A percentile compares a stretch with the other conserved stretches of the same genome.
Conservation (phyloP, 495 filamentous ascomycete genomes). For the Annulohypoxylon maeteangense region DNA sequence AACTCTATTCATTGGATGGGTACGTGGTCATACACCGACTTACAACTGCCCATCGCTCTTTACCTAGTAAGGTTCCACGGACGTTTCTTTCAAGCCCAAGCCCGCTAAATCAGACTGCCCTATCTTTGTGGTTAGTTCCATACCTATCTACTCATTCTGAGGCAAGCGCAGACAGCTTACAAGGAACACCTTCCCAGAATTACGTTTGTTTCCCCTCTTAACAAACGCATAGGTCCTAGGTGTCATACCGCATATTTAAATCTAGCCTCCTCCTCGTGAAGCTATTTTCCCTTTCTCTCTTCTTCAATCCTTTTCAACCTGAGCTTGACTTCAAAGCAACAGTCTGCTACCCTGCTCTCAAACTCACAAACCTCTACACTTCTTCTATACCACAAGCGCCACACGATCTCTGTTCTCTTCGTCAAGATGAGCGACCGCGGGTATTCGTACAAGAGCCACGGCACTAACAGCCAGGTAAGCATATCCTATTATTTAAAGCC, state of each 20-base stretch:
- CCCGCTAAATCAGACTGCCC: conserved; percentile 4
- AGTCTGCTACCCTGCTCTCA: neutral
- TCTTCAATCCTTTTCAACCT: neutral
- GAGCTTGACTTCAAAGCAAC: neutral
- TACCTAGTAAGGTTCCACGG: neutral
- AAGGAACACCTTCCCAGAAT: neutral
- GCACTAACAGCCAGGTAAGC: conserved; percentile 56
- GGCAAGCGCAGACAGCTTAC: conserved; percentile 10
- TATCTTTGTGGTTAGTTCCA: neutral
- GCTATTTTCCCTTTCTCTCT: neutral
- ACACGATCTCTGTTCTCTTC: neutral
- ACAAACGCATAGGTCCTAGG: neutral
- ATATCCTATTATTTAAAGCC: neutral
- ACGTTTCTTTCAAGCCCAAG: neutral
- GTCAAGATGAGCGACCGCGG: conserved; percentile 47
- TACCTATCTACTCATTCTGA: neutral
- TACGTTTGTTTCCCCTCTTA: neutral
- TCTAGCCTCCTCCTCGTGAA: neutral
- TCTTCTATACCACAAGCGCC: neutral
- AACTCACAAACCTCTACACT: neutral
- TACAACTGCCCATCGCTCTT: neutral
- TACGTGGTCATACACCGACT: conserved; percentile 1
- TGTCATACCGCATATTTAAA: neutral
- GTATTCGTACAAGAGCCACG: conserved; percentile 55
- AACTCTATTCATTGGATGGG: neutral